Evolutionary conservation across 164 flowering plant genomes (phyloP).

Genomic region (Chimonanthus salicifolius): DNA sequence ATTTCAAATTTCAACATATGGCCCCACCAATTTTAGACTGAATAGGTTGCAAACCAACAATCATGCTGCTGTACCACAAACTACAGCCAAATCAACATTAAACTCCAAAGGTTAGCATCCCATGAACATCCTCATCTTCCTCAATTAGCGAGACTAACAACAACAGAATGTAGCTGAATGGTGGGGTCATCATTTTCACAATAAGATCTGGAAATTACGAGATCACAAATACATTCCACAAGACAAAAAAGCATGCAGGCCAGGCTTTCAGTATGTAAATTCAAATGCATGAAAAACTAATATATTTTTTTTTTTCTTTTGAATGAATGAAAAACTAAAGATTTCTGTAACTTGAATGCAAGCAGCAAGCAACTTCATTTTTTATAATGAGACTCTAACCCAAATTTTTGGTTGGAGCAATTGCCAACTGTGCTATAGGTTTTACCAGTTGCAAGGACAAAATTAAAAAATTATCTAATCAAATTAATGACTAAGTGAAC

Average conservation of each 20-base stretch:
- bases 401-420: too few relatives aligned
- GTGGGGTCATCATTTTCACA: not conserved
- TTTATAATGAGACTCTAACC: too few relatives aligned
- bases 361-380: too few relatives aligned
- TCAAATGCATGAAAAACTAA: not conserved
- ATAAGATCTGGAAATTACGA: too few relatives aligned
- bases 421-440: too few relatives aligned
- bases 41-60: not conserved
- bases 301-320: not conserved
- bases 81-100: not conserved
- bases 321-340: not conserved
- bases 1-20: too few relatives aligned
- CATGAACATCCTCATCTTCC: too few relatives aligned
- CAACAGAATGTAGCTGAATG: not conserved
- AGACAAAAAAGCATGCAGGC: not conserved
- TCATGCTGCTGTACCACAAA: not conserved
- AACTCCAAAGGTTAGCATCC: too few relatives aligned
- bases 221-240: not conserved
- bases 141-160: not conserved
- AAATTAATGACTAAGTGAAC: too few relatives aligned
- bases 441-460: too few relatives aligned
- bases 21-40: too few relatives aligned
- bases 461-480: too few relatives aligned
- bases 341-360: not conserved
- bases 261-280: not conserved